Conservation (phyloP, 1,284 basidiomycete species). For the Spongiforma sp. region DNA sequence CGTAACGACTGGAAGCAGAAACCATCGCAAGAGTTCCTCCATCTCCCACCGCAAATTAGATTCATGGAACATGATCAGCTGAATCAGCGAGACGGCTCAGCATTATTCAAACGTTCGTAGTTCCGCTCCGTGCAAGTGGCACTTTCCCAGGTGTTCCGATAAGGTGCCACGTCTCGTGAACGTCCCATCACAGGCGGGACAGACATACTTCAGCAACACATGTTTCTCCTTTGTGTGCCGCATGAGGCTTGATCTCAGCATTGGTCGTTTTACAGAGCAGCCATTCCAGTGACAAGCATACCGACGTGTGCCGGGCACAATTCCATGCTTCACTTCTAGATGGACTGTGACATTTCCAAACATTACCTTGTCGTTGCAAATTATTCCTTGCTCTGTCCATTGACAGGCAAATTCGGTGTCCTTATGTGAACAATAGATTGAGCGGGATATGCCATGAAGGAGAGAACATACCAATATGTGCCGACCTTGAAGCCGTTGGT, state of each 20-base stretch:
- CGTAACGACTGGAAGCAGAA: constrained; percentile 14
- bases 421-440: no score
- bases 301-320: background rate
- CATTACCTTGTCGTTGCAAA: constrained; percentile 1
- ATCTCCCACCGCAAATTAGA: constrained; percentile 70
- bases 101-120: constrained; percentile 2
- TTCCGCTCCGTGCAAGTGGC: no score
- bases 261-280: background rate
- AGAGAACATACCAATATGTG: no score
- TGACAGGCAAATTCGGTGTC: background rate
- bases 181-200: background rate
- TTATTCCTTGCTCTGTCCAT: background rate
- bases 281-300: constrained; percentile 6
- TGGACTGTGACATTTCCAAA: constrained; percentile 1
- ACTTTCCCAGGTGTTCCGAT: background rate
- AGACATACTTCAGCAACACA: background rate
- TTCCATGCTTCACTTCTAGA: constrained; percentile 1
- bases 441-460: no score
- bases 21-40: constrained; percentile 28
- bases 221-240: constrained; percentile 12
- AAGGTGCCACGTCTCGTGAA: constrained; percentile 11
- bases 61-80: constrained; percentile 76
- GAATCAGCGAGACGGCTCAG: constrained; percentile 14
- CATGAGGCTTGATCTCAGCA: constrained; percentile 1
- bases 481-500: no score